Conservation (phyloP, 805 yeast species). For the Ogataea siamensis region DNA sequence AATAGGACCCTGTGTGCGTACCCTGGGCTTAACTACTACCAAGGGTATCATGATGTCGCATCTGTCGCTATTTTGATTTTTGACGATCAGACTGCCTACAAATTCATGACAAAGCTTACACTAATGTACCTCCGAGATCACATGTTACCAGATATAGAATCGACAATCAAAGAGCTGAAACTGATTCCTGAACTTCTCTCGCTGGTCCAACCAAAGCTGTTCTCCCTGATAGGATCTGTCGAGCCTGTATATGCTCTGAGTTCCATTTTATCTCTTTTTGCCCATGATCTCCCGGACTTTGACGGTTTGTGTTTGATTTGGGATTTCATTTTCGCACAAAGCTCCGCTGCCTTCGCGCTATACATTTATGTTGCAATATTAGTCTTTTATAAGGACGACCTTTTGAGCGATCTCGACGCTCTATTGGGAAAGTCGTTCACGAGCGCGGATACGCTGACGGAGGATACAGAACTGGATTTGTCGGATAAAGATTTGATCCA, state of each 20-base stretch:
- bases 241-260: constrained; percentile 72
- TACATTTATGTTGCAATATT: constrained; percentile 63
- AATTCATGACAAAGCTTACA: constrained; percentile 54
- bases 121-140: constrained; percentile 73
- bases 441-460: constrained; percentile 26
- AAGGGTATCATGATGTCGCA: constrained; percentile 90
- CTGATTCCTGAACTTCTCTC: constrained; percentile 64
- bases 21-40: constrained; percentile 74
- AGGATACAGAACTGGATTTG: constrained; percentile 19
- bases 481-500: constrained; percentile 30
- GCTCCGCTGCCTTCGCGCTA: constrained; percentile 52
- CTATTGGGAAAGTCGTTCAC: constrained; percentile 30
- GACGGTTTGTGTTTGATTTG: constrained; percentile 57
- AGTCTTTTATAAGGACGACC: constrained; percentile 41
- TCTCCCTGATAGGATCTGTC: constrained; percentile 38
- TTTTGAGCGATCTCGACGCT: constrained; percentile 37
- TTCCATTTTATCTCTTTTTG: constrained; percentile 69
- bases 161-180: constrained; percentile 62
- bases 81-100: constrained; percentile 36
- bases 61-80: constrained; percentile 60
- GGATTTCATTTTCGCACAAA: constrained; percentile 62
- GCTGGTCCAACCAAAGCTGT: constrained; percentile 45
- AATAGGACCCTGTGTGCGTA: constrained; percentile 54
- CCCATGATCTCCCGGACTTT: constrained; percentile 62
- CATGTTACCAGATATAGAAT: constrained; percentile 68